Conservation (phyloP, 441 rosid genomes). For the Brassica hybrid region DNA sequence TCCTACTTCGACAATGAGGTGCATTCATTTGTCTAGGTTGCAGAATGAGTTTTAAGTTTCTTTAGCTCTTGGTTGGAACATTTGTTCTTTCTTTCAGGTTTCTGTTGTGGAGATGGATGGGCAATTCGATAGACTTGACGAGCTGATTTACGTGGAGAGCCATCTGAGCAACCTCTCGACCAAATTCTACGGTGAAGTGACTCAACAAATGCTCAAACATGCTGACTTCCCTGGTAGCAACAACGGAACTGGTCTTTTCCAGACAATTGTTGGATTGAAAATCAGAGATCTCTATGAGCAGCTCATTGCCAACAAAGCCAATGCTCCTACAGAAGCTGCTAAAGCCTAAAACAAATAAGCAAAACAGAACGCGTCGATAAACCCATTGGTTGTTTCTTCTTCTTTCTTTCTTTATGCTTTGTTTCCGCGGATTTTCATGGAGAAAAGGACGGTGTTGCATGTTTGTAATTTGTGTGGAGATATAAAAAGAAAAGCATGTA, state of each 20-base stretch:
- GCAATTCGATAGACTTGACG: constrained; percentile 93
- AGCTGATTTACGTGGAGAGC: constrained; percentile 92
- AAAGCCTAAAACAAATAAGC: constrained; percentile 44
- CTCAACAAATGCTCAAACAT: constrained; percentile 98
- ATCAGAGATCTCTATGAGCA: constrained; percentile 93
- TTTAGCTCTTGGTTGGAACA: not conserved
- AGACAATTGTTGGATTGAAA: constrained; percentile 90
- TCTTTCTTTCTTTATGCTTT: constrained; percentile 11
- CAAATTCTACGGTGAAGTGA: constrained; percentile 94
- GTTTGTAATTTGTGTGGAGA: constrained; percentile 46
- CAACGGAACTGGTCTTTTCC: constrained; percentile 98
- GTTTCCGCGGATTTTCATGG: constrained; percentile 30
- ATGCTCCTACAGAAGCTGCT: constrained; percentile 63
- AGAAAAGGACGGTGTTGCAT: constrained; percentile 38
- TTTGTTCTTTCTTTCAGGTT: constrained; percentile 51
- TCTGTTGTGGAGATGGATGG: constrained; percentile 98
- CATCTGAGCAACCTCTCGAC: constrained; percentile 95
- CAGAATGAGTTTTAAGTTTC: constrained; percentile 2
- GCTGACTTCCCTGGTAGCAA: constrained; percentile 97
- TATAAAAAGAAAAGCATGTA: constrained; percentile 25
- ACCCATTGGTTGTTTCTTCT: constrained; percentile 34
- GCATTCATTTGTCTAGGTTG: not conserved
- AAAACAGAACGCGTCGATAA: constrained; percentile 34
- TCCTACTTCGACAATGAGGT: constrained; percentile 59
- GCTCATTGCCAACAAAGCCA: constrained; percentile 56